A percentile compares a stretch with the other conserved stretches of the same genome.
These are phyloP conservation scores for Lipomyces orientalis DNA, from an alignment of 805 yeast species.

Conservation along the genomic window DNA sequence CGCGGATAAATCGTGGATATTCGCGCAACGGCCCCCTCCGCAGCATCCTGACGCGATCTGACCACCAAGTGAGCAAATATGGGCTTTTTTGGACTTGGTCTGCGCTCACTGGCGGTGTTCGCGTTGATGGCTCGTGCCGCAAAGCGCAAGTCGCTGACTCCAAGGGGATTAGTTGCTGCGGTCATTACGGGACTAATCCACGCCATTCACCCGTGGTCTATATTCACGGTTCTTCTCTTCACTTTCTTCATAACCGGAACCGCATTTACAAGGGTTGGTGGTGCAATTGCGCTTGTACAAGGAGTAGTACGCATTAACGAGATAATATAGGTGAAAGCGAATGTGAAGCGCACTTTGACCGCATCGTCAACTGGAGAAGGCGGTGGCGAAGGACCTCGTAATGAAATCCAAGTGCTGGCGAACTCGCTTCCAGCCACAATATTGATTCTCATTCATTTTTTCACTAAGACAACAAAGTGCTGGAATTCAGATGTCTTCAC, in stretches of 20 bases:
- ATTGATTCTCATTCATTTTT: conserved; percentile 44
- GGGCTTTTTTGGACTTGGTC: conserved; percentile 9
- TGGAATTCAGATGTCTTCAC: conserved; percentile 23
- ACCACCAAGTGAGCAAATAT: not conserved
- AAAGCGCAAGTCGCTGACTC: conserved; percentile 48
- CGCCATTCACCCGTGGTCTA: conserved; percentile 47
- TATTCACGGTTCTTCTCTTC: conserved; percentile 46
- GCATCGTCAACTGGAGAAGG: conserved; percentile 37
- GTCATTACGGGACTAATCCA: conserved; percentile 50
- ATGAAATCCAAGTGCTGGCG: conserved; percentile 51
- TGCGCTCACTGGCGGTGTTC: conserved; percentile 23
- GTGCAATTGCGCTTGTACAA: not conserved
- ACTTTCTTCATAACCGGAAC: conserved; percentile 51
- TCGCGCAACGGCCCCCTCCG: not conserved
- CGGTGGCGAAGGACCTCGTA: conserved; percentile 46
- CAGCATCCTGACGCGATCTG: not conserved
- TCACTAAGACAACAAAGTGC: conserved; percentile 14
- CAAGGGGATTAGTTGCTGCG: conserved; percentile 48
- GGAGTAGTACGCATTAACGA: not conserved
- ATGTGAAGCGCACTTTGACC: conserved; percentile 46
- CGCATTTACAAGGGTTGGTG: conserved; percentile 46
- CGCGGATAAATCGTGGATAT: not conserved
- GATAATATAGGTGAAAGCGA: conserved; percentile 43
- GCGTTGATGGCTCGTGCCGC: conserved; percentile 42
- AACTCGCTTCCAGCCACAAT: conserved; percentile 51